Evolutionary conservation across 164 flowering plant species (phyloP), one percentile per base, ranked within the genome.

Genomic region (Umbellularia californica): DNA sequence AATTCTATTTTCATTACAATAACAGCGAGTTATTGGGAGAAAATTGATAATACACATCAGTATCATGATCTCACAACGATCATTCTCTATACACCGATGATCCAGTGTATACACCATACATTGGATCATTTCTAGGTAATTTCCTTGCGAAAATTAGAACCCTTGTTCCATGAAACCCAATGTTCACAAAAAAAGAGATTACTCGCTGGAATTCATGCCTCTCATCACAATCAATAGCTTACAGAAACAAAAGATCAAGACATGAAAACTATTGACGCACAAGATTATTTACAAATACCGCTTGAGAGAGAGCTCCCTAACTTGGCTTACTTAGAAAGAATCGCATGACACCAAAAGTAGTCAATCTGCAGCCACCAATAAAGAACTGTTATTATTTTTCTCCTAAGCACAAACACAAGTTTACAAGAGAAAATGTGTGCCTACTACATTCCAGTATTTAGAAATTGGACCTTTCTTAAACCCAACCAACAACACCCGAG

Each of bases 241-340:
- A 70, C 72, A 58, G 70, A 68, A 55, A 69, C 58, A 79, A 79
- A 72, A 17, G 35, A 28, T 19, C 28, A 30, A 28, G n/a, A 17
- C 69, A 10, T 22, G 30, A 67, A 15, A 67, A 17, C 69, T 17
- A 17, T 79, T 47, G 74, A 75, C 69, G 14, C 77, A 72, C 70
- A 69, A 55, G 70, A 77, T 75, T 80, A 76, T 78, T 74, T 74
- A 83, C 83, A 81, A 20, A 73, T 64, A 69, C 79, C n/a, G 52
- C 69, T 24, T 33, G 20, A 72, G 71, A 75, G 72, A 66, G 47
- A 72, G 68, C 71, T 69, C 55, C 41, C 19, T 69, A 69, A 28
- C 9, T 47, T 41, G 50, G 35, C n/a, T 10, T 2, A 23, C 71
- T 47, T 28, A 15, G 22, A 20, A 28, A 28, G 69, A 67, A 67